Percentiles rank a stretch among this genome's conserved stretches.
These are phyloP conservation scores for Yamadazyma mexicana DNA, from an alignment of 1,139 yeast species.

Conservation along the genomic window DNA sequence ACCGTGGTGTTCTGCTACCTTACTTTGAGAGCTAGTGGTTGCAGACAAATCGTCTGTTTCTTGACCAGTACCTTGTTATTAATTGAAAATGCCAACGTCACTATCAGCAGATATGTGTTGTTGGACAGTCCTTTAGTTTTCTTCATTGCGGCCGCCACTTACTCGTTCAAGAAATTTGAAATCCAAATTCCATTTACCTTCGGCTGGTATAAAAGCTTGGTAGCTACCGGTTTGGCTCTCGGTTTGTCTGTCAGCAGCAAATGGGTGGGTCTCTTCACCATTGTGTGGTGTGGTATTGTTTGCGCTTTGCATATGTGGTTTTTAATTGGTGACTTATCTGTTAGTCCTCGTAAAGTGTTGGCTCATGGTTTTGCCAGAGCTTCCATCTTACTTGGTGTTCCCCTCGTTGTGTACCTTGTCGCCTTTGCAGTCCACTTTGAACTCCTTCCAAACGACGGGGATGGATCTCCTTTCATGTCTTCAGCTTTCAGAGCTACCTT, in stretches of 20 bases:
- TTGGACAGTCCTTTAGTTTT: constrained; percentile 89
- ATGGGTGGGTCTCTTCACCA: constrained; percentile 96
- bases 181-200: constrained; percentile 68
- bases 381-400: constrained; percentile 64
- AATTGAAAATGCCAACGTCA: constrained; percentile 82
- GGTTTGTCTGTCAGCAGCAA: constrained; percentile 90
- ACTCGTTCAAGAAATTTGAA: constrained; percentile 80
- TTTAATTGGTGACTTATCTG: constrained; percentile 77
- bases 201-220: constrained; percentile 69
- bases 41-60: constrained; percentile 73
- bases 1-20: constrained; percentile 76
- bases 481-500: constrained; percentile 84
- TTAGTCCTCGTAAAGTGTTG: constrained; percentile 50
- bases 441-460: constrained; percentile 72
- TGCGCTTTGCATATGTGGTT: constrained; percentile 85
- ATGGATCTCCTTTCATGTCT: constrained; percentile 86
- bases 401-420: constrained; percentile 61
- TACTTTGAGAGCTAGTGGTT: constrained; percentile 85
- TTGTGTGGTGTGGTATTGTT: constrained; percentile 84
- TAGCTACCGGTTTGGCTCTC: constrained; percentile 75
- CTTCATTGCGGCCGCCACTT: constrained; percentile 85
- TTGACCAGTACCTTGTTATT: constrained; percentile 66
- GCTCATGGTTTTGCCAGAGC: constrained; percentile 61
- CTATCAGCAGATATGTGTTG: constrained; percentile 87
- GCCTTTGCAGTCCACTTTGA: constrained; percentile 82